Evolutionary conservation across 495 filamentous ascomycete species (phyloP).

Genomic region (Paragyromitra xinjiangensis): DNA sequence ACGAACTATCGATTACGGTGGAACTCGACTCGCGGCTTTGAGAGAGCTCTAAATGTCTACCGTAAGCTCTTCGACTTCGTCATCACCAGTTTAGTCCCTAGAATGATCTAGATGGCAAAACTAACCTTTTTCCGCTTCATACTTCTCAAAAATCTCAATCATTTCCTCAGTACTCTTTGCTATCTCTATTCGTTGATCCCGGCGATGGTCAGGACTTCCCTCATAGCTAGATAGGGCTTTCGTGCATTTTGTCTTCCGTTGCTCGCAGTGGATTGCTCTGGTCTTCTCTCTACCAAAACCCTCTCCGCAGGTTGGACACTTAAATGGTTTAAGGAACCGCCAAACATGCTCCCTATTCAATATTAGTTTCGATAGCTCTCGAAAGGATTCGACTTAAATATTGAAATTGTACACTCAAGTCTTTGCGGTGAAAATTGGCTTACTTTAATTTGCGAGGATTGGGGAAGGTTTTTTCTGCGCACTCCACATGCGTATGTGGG

Average conservation of each 20-base stretch:
- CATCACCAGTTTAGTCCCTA: slow-evolving; percentile 15
- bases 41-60: slow-evolving; percentile 17
- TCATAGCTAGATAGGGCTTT: slow-evolving; percentile 41
- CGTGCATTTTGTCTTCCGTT: slow-evolving; percentile 56
- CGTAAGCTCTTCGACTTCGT: slow-evolving; percentile 35
- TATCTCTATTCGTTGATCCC: slow-evolving; percentile 47
- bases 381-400: neutral
- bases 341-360: slow-evolving; percentile 55
- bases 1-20: neutral
- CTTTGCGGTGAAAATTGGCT: neutral
- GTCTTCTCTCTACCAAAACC: slow-evolving; percentile 58
- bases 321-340: slow-evolving; percentile 56
- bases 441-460: slow-evolving; percentile 57
- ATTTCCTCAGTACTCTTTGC: slow-evolving; percentile 56
- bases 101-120: neutral
- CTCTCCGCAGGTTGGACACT: slow-evolving; percentile 50
- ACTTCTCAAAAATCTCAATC: slow-evolving; percentile 51
- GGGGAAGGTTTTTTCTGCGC: slow-evolving; percentile 50
- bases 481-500: slow-evolving; percentile 39
- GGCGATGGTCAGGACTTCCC: slow-evolving; percentile 41
- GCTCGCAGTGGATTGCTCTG: slow-evolving; percentile 51
- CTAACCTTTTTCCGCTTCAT: slow-evolving; percentile 52
- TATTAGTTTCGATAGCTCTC: slow-evolving; percentile 22
- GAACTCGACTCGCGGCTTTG: neutral
- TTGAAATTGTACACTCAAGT: neutral